Base-by-base conservation (phyloP, 352 stramenopile genomes). In the Plasmopara muralis region DNA sequence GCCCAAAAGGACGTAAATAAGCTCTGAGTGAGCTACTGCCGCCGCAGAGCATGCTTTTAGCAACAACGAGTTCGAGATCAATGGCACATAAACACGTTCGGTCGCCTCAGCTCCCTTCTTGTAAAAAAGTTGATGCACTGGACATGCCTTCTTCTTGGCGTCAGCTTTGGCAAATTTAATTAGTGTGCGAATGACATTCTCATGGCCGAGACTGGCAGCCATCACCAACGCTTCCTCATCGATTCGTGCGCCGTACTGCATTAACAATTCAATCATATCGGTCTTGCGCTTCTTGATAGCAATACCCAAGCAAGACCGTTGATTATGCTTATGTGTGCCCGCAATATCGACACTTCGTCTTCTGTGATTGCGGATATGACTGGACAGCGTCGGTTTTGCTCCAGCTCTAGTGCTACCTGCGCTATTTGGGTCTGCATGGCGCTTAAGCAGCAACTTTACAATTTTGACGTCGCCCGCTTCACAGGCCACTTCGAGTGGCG, bases 401-500 rank as follows among this genome's bases (percentile, higher is more conserved):
- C 57, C 50, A 2, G 54, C 54, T 12, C 37, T 65, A 33, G 39
- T 48, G 42, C 54, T 62, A 6, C 44, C 59, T 25, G 20, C 20
- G 35, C 69, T 72, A 61, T 83, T 85, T 8, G 75, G 67, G 30
- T 83, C 62, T 13, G 77, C 80, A 40, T 83, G 71, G 45, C 71
- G 62, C 29, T 69, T 70, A 28, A 91, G 69, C 43, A 91, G 54
- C 39, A 89, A 45, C 62, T 83, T 81, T 40, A 74, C 76, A 29
- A 91, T 66, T 15, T 68, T 64, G 18, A 47, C 48, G 62, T 89
- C 69, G 15, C 72, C 76, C 1, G 57, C 45, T 49, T 78, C 72
- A 50, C 77, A 82, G 20, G 78, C 77, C 38, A 89, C 77, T 49
- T 91, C 74, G 5, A 91, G 55, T 29, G 78, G 76, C 44, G 77